Evolutionary conservation across 2,329 filamentous ascomycete genomes (phyloP), one percentile per base, ranked within the genome.

Genomic region (Trichophyton equinum): DNA sequence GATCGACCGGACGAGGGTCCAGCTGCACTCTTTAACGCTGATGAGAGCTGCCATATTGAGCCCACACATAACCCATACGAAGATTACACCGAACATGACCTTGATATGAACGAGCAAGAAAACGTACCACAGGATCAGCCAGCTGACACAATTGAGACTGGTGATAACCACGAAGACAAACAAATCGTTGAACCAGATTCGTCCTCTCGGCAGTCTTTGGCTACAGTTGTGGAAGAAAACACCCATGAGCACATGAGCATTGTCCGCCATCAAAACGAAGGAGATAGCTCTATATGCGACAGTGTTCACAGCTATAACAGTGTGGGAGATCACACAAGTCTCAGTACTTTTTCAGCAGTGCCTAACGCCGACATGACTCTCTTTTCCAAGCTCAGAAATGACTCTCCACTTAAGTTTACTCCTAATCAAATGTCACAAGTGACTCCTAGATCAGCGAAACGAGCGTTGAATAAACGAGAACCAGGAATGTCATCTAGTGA

Each of bases 291-390:
- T 4, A 65, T 67, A 57, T 64, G 11, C 61, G 66, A 38, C 65
- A 63, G 27, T 42, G 66, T 27, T 62, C 64, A 20, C 42, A 69
- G 18, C 64, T 67, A 11, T 64, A 67, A n/a, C 65, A 72, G 70
- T 55, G 63, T 67, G 7, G 74, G 74, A 67, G 74, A 77, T 61
- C 73, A 77, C 51, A 77, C 76, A 9, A 75, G 75, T 69, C 88
- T 95, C 71, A 96, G 90, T 77, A 85, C 82, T 11, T 96, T 96
- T 74, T 96, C 92, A 1, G 90, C 89, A 7, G 84, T 96, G 60
- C 90, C 90, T 4, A 79, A 79, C 60, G 71, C 77, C 18, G 89
- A 92, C 68, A 84, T 94, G 83, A 94, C 90, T 20, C 85, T 86
- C 68, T 90, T 95, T 68, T 86, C 89, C 7, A 85, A 85, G 64